Percentiles rank a stretch among this genome's conserved stretches.
Conservation (phyloP, 2,329 filamentous ascomycete species). For the Ophiocordyceps camponoti-leonardi region DNA sequence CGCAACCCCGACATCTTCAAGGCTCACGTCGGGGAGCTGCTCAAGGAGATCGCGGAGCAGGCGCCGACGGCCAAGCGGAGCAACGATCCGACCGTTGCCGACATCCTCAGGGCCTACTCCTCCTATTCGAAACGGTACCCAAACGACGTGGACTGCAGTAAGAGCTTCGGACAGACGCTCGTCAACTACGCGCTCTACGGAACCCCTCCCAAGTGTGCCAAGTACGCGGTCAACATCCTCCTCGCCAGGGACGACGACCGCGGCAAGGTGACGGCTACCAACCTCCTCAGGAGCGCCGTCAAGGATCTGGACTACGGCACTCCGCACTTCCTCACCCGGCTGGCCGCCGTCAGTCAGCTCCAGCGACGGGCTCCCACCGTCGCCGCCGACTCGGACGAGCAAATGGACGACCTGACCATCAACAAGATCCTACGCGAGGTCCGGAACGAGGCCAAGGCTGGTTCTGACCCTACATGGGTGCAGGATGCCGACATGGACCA, state of each 20-base stretch:
- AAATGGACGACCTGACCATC: constrained; percentile 63
- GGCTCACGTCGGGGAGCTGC: constrained; percentile 80
- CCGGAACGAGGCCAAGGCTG: constrained; percentile 40
- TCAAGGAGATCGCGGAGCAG: constrained; percentile 67
- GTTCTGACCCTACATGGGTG: constrained; percentile 46
- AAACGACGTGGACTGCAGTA: constrained; percentile 63
- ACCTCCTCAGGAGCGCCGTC: constrained; percentile 60
- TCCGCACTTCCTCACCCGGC: constrained; percentile 57
- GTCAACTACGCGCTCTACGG: constrained; percentile 72
- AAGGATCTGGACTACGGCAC: constrained; percentile 58
- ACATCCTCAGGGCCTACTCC: constrained; percentile 85
- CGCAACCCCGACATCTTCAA: constrained; percentile 83
- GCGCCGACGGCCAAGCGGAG: constrained; percentile 51
- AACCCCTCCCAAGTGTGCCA: constrained; percentile 65
- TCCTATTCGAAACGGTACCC: constrained; percentile 80
- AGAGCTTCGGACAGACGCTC: constrained; percentile 66
- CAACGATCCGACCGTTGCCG: constrained; percentile 62
- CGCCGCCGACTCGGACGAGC: constrained; percentile 54
- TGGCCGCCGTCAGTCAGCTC: constrained; percentile 57
- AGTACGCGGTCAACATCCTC: constrained; percentile 85
- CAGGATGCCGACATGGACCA: constrained; percentile 53
- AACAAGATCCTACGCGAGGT: constrained; percentile 57
- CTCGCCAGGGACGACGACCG: constrained; percentile 60
- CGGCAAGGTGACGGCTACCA: constrained; percentile 65
- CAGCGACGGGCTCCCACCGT: constrained; percentile 58